These are phyloP conservation scores for Neurospora sp. DNA, from an alignment of 495 filamentous ascomycete genomes.

Conservation along the genomic window DNA sequence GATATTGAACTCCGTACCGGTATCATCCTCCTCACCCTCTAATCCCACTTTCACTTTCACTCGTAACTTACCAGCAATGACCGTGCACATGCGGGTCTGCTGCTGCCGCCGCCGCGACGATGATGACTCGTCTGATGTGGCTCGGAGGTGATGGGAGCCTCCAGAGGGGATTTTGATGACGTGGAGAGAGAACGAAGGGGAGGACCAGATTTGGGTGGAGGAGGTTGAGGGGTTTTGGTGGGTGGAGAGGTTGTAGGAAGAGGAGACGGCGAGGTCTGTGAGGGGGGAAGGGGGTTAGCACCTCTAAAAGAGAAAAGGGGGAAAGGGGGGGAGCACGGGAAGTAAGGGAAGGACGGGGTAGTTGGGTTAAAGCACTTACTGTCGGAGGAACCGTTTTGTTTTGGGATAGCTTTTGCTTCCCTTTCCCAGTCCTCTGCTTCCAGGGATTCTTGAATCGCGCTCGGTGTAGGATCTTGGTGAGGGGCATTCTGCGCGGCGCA, in stretches of 20 bases:
- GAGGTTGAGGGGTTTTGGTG: background rate
- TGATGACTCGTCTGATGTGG: background rate
- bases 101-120: background rate
- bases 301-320: background rate
- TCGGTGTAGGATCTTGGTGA: background rate
- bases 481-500: background rate
- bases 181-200: background rate
- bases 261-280: background rate
- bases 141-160: background rate
- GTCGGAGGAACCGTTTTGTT: background rate
- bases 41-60: background rate
- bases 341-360: background rate
- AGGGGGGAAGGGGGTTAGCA: background rate
- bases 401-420: background rate
- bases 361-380: background rate
- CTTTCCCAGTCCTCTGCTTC: background rate
- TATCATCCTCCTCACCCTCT: background rate
- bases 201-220: background rate
- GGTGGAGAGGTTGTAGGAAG: background rate
- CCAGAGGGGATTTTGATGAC: background rate
- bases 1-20: background rate
- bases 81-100: background rate
- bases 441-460: background rate
- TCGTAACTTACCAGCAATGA: background rate
- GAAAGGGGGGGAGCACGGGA: background rate